These are phyloP conservation scores for Mycena olivaceomarginata DNA, from an alignment of 768 basidiomycete species.

Conservation along the genomic window DNA sequence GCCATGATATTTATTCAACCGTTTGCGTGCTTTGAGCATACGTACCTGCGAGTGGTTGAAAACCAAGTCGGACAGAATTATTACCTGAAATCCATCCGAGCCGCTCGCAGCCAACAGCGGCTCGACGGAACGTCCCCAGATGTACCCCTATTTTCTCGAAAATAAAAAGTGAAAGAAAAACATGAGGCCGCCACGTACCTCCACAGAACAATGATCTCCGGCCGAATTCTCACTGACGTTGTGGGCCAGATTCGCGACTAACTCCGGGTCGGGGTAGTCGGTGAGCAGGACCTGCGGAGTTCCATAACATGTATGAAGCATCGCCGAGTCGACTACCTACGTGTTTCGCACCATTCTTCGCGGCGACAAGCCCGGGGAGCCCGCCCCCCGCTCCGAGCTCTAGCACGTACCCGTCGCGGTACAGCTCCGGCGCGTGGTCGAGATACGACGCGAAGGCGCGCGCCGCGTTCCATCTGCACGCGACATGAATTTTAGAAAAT, in stretches of 20 bases:
- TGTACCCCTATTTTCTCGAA: slow-evolving; percentile 76
- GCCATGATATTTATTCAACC: background rate
- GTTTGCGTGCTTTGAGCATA: background rate
- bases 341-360: slow-evolving; percentile 80
- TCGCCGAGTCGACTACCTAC: slow-evolving; percentile 59
- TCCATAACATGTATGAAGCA: background rate
- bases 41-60: slow-evolving; percentile 91
- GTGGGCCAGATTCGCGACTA: slow-evolving; percentile 84
- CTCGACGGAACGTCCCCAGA: slow-evolving; percentile 82
- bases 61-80: slow-evolving; percentile 94
- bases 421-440: slow-evolving; percentile 71
- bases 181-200: slow-evolving; percentile 42
- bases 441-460: slow-evolving; percentile 83
- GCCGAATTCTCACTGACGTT: slow-evolving; percentile 81
- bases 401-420: slow-evolving; percentile 71
- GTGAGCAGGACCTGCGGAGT: slow-evolving; percentile 83
- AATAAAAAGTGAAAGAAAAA: background rate
- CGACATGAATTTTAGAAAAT: slow-evolving; percentile 6
- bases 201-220: slow-evolving; percentile 55
- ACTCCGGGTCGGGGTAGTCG: slow-evolving; percentile 90
- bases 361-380: slow-evolving; percentile 87
- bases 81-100: slow-evolving; percentile 76
- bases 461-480: slow-evolving; percentile 86
- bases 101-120: slow-evolving; percentile 60
- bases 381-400: slow-evolving; percentile 97